These are phyloP conservation scores for Vigna angularis DNA, from an alignment of 306 rosid species.

Conservation along the genomic window DNA sequence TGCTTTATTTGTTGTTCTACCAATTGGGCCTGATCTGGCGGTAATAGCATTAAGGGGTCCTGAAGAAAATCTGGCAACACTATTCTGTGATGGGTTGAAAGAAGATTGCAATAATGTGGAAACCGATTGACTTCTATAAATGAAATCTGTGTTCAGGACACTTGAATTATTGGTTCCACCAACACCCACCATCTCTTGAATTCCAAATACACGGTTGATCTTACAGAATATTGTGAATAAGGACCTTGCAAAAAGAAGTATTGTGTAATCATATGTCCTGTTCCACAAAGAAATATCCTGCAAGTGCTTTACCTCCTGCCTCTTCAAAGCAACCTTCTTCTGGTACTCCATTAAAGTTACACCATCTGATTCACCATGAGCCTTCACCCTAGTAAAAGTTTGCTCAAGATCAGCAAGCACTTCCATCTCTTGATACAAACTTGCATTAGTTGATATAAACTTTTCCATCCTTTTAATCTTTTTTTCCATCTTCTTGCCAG, in stretches of 20 bases:
- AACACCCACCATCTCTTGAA: constrained; percentile 57
- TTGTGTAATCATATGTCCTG: constrained; percentile 81
- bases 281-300: constrained; percentile 85
- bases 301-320: constrained; percentile 75
- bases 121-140: constrained; percentile 79
- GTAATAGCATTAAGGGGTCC: constrained; percentile 74
- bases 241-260: constrained; percentile 81
- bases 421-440: constrained; percentile 90
- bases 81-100: constrained; percentile 56
- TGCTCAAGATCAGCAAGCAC: constrained; percentile 85
- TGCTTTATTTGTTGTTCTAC: constrained; percentile 49
- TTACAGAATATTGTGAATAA: constrained; percentile 75
- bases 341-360: constrained; percentile 68
- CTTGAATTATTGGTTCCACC: constrained; percentile 58
- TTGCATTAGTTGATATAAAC: constrained; percentile 73
- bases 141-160: constrained; percentile 61
- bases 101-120: constrained; percentile 76
- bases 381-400: constrained; percentile 73
- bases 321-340: constrained; percentile 83
- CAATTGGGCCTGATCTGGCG: constrained; percentile 64
- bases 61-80: constrained; percentile 74
- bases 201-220: constrained; percentile 84
- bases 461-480: constrained; percentile 88
- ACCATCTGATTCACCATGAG: constrained; percentile 55
- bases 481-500: constrained; percentile 82